Evolutionary conservation across 768 basidiomycete species (phyloP), one percentile per base, ranked within the genome.

Genomic region (Hortiboletus campestris): DNA sequence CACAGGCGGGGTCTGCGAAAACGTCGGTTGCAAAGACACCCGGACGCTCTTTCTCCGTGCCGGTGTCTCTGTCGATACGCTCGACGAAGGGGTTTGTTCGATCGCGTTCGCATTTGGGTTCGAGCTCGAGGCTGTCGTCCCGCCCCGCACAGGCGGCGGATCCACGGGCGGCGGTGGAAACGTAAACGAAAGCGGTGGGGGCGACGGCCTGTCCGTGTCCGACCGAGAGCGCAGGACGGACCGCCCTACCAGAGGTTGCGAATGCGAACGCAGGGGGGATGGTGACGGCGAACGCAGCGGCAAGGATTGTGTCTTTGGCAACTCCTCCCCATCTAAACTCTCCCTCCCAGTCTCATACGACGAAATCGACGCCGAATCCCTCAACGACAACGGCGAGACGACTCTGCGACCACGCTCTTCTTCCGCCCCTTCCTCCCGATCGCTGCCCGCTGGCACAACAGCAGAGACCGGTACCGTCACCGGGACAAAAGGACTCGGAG

Each of bases 11-110:
- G 89, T 80, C 0, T 84, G 73, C 7, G 87, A 87, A 67, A 87
- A 90, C 34, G 87, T 89, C 11, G 91, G 91, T 42, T 84, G 79
- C 36, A 91, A 69, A 29, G 87, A 89, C 49, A 93, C 85, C 8
- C 91, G 76, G 34, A 93, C 91, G 63, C 88, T 90, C 72, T 92
- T 92, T 35, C 79, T 66, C 12, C 81, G 69, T 2, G 9, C 50
- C 0, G 73, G 50, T 0, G 46, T 59, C 39, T 57, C 63, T 0
- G 61, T 62, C 34, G 65, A 63, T 3, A 22, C 44, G 25, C 25
- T 55, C 28, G 68, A 65, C 19, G 69, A 50, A 2, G 63, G 35
- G 20, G 32, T 16, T 40, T 2, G 34, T 16, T 35, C 34, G 34
- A 2, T 31, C 19, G 35, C 41, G 13, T 38, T 35, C 11, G 19